Evolutionary conservation across 192 early-diverging fungal species (phyloP).

Genomic region (Coemansia sp.): DNA sequence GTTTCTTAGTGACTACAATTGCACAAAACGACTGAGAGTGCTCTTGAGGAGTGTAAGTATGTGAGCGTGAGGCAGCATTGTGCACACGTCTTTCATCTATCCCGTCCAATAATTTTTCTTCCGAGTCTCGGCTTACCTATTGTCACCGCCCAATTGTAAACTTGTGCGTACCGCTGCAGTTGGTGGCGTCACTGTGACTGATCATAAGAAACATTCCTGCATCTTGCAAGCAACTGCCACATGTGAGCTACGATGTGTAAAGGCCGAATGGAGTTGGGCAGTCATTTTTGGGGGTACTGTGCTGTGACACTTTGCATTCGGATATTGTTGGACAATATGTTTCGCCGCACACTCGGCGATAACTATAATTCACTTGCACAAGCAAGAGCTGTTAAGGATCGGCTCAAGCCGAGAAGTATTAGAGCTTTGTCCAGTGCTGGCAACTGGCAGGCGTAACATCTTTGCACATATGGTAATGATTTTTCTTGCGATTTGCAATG

Average conservation of each 20-base stretch:
- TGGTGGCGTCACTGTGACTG: slow-evolving; percentile 7
- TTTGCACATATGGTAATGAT: background rate
- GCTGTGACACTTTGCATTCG: background rate
- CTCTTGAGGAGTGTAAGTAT: background rate
- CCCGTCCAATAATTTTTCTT: background rate
- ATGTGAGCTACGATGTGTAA: background rate
- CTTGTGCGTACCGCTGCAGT: background rate
- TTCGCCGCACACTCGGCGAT: background rate
- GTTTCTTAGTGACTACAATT: background rate
- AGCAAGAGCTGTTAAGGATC: background rate
- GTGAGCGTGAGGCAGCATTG: background rate
- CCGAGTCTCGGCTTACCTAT: background rate
- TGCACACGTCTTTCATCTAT: background rate
- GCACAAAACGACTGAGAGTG: background rate
- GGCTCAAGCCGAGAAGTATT: no score
- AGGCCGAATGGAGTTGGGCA: background rate
- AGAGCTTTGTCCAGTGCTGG: background rate
- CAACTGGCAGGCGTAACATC: background rate
- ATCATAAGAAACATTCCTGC: background rate
- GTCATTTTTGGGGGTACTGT: background rate
- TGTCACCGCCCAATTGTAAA: background rate
- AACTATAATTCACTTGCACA: background rate
- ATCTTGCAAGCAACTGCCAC: background rate
- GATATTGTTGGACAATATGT: background rate
- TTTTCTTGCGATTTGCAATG: background rate